Conservation (phyloP, 2,329 filamentous ascomycete genomes). For the Aspergillus arachidicola region DNA sequence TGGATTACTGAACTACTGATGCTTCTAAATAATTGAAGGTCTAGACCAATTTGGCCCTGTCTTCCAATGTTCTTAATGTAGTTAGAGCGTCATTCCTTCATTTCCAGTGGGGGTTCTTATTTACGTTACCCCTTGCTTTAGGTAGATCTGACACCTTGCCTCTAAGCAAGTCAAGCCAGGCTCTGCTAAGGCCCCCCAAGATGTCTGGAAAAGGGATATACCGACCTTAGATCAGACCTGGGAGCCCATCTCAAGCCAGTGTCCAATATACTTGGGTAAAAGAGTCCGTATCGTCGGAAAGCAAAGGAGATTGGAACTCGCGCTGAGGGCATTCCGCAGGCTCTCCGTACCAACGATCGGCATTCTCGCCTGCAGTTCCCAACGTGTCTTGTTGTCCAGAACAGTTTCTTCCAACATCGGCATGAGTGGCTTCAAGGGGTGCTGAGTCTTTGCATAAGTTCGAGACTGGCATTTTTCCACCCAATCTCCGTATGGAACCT, state of each 20-base stretch:
- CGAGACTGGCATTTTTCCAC: neutral
- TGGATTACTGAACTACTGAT: neutral
- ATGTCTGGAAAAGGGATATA: neutral
- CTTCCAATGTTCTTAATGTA: neutral
- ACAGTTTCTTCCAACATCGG: constrained; percentile 2
- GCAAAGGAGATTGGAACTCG: neutral
- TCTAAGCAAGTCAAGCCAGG: too few relatives aligned
- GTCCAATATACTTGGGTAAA: neutral
- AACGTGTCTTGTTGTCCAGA: neutral
- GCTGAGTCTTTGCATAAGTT: neutral
- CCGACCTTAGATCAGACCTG: neutral
- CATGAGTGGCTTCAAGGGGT: neutral
- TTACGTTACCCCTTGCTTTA: neutral
- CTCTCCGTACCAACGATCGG: neutral
- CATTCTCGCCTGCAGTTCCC: constrained; percentile 4
- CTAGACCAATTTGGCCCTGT: neutral
- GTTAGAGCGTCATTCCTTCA: neutral
- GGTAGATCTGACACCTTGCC: neutral
- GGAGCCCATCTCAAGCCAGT: neutral
- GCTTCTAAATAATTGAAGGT: neutral
- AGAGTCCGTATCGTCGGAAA: neutral
- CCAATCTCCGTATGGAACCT: neutral
- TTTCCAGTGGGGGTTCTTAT: neutral
- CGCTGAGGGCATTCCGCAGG: neutral
- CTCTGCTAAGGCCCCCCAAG: neutral